These are phyloP conservation scores for Cladosporium oxysporum DNA, from an alignment of 2,329 filamentous ascomycete genomes.

Conservation along the genomic window DNA sequence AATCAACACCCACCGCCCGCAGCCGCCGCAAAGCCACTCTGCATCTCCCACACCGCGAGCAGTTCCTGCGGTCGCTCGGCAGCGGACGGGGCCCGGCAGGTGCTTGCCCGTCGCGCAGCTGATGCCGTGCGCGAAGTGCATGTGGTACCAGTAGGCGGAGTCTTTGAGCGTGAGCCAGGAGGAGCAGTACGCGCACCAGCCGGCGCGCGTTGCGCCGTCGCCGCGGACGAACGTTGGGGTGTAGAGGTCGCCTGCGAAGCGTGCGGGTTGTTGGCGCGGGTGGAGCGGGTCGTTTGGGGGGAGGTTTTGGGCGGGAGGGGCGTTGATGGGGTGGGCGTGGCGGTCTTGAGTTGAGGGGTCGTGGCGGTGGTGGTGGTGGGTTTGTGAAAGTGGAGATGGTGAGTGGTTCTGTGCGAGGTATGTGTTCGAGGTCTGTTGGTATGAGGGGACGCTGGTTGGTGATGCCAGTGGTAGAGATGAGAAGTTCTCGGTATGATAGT, in stretches of 20 bases:
- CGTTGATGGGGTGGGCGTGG: background rate
- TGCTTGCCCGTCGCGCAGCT: slow-evolving; percentile 76
- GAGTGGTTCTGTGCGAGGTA: background rate
- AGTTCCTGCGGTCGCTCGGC: slow-evolving; percentile 55
- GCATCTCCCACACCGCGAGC: slow-evolving; percentile 80
- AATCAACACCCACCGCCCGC: slow-evolving; percentile 77
- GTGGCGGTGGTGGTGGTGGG: background rate
- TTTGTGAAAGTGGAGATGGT: background rate
- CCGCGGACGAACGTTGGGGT: slow-evolving; percentile 82
- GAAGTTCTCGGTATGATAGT: background rate
- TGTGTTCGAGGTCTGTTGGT: background rate
- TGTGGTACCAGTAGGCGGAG: slow-evolving; percentile 91
- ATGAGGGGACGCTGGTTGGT: background rate
- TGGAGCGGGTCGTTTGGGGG: background rate
- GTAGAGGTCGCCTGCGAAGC: slow-evolving; percentile 80
- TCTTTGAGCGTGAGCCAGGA: slow-evolving; percentile 89
- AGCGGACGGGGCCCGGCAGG: slow-evolving; percentile 75
- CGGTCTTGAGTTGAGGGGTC: background rate
- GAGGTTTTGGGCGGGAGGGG: slow-evolving; percentile 2
- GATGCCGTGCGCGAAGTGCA: slow-evolving; percentile 85
- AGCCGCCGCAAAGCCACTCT: slow-evolving; percentile 77
- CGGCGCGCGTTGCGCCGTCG: slow-evolving; percentile 83
- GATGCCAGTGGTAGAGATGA: background rate
- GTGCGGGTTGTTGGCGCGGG: slow-evolving; percentile 35
- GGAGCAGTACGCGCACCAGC: slow-evolving; percentile 88